Evolutionary conservation across 1,284 basidiomycete species (phyloP), one percentile per base, ranked within the genome.

Genomic region (Gymnopus androsaceus): DNA sequence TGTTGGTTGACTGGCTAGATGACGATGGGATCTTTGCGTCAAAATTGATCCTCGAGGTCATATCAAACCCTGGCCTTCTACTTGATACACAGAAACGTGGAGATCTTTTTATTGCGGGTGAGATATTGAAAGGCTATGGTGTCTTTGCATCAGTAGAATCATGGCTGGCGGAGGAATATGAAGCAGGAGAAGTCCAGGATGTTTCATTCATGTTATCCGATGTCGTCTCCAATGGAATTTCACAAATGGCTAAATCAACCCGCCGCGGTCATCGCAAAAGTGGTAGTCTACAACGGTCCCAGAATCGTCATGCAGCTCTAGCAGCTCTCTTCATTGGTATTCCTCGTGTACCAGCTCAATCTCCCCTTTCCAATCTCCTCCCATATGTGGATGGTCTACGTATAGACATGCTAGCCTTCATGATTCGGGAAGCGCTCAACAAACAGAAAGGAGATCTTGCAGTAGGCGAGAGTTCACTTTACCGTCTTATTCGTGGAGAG

Each of bases 1-100:
- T n/a, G 4, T 40, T 53, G 7, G 40, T 53, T 7, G 51, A 53
- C 34, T 42, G 40, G 40, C 15, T 53, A n/a, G 51, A 53, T 33
- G 15, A 30, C 12, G 51, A 53, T n/a, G 5, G 40, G 6, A 17
- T 53, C 15, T 46, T 53, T 34, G 25, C 27, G 3, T 21, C 30
- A 2, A 14, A n/a, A 3, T 11, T 15, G 5, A 53, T 53, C 11
- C 38, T 8, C 6, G 6, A 17, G 15, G 19, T 53, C 12, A 4
- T 53, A 4, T 8, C 4, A 9, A 53, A 30, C 17, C 51, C 51
- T 25, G 36, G 23, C 12, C 34, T 4, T 3, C 23, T 51, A 8
- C 25, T 51, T 27, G 28, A 31, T 14, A 12, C 9, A 6, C 17
- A 25, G n/a, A 34, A 17, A 19, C 15, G 15, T 4, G 17, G 17